phyloP scores from a whole-genome alignment of 345 rosid species.

The Passiflora organensis region DNA sequence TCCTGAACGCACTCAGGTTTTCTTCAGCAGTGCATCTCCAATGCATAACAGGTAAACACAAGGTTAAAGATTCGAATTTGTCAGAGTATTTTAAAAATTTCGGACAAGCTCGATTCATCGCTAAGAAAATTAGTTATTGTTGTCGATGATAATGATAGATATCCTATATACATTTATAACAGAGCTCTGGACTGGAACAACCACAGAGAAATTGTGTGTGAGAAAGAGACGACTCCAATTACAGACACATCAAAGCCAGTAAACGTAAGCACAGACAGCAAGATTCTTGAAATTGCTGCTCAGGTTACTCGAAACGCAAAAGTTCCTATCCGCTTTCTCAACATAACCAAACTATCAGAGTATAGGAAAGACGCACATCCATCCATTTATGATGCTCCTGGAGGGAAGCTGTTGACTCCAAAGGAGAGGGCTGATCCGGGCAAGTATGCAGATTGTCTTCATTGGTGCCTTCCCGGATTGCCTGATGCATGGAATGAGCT shows the following conservation, averaged over 20 bases:
- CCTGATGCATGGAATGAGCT: conserved; percentile 28
- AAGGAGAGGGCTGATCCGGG: conserved; percentile 18
- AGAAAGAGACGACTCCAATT: conserved; percentile 18
- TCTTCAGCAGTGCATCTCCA: background rate
- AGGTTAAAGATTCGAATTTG: background rate
- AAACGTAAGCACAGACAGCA: conserved; percentile 16
- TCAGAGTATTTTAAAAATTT: too few species aligned
- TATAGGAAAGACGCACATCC: conserved; percentile 31
- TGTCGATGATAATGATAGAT: too few species aligned
- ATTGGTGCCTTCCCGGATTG: conserved; percentile 27
- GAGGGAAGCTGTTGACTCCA: conserved; percentile 14
- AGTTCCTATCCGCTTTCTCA: conserved; percentile 10
- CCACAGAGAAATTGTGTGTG: conserved; percentile 16
- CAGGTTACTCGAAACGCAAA: conserved; percentile 11
- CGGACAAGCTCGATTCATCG: too few species aligned
- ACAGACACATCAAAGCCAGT: background rate
- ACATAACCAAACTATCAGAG: conserved; percentile 21
- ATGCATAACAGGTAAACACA: conserved; percentile 5
- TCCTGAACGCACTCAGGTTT: background rate
- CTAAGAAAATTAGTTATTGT: too few species aligned
- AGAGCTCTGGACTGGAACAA: conserved; percentile 24
- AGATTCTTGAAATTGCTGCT: background rate
- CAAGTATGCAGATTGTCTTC: conserved; percentile 24
- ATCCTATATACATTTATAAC: background rate
- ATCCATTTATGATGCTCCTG: conserved; percentile 14